These are phyloP conservation scores for Nannochloris sp. DNA, from an alignment of 139 green algal species.

Conservation along the genomic window DNA sequence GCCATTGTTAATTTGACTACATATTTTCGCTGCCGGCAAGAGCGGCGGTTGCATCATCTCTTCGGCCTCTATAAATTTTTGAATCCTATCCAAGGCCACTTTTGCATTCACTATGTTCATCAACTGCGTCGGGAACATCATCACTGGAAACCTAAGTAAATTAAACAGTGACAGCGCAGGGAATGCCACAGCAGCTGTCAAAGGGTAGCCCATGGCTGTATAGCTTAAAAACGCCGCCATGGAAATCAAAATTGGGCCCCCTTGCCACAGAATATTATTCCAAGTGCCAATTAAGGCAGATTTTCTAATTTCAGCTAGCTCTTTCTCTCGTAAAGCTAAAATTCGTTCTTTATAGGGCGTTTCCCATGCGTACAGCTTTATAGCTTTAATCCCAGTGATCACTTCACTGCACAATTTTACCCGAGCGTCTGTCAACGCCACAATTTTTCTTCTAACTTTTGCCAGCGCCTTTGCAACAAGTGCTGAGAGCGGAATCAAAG, in stretches of 20 bases:
- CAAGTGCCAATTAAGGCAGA: conserved; percentile 15
- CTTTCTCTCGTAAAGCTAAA: conserved; percentile 47
- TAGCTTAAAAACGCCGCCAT: conserved; percentile 55
- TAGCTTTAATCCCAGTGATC: conserved; percentile 83
- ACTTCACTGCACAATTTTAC: conserved; percentile 77
- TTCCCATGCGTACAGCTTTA: conserved; percentile 94
- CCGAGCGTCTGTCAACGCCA: conserved; percentile 60
- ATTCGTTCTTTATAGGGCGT: conserved; percentile 69
- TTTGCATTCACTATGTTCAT: conserved; percentile 67
- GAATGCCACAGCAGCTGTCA: conserved; percentile 75
- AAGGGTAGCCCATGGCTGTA: conserved; percentile 29
- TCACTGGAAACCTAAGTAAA: conserved; percentile 77
- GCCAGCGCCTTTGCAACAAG: conserved; percentile 51
- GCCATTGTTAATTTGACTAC: no score
- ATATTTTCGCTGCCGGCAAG: not conserved
- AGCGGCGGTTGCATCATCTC: conserved; percentile 40
- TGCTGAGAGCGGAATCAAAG: conserved; percentile 66
- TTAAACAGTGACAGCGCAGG: conserved; percentile 77
- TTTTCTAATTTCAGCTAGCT: conserved; percentile 47
- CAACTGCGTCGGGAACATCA: conserved; percentile 46
- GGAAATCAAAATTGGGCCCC: conserved; percentile 38
- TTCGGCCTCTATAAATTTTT: conserved; percentile 61
- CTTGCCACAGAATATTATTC: conserved; percentile 38
- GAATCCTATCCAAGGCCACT: conserved; percentile 66
- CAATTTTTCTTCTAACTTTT: conserved; percentile 40